phyloP scores from a whole-genome alignment of 2,329 filamentous ascomycete genomes.

The Hymenoscyphus fructigenus region DNA sequence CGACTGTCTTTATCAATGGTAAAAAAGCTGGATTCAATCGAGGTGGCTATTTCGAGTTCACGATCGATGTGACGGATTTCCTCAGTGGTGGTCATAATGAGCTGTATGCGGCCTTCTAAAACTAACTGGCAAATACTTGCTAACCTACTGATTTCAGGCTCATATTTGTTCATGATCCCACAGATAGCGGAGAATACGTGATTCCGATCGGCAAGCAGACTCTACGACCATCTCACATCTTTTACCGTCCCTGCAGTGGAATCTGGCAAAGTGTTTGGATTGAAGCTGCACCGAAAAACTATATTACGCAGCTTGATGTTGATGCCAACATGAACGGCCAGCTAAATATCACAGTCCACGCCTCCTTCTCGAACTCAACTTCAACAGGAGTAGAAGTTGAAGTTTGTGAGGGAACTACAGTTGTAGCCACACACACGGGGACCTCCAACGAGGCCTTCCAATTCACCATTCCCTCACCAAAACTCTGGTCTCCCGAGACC shows the following conservation, averaged over 20 bases:
- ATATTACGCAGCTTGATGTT: slow-evolving; percentile 46
- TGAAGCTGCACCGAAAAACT: slow-evolving; percentile 56
- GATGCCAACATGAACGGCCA: slow-evolving; percentile 55
- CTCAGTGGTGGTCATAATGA: slow-evolving; percentile 47
- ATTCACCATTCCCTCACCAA: slow-evolving; percentile 53
- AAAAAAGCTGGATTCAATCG: slow-evolving; percentile 50
- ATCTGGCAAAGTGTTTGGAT: slow-evolving; percentile 77
- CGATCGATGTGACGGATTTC: slow-evolving; percentile 54
- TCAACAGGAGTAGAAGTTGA: slow-evolving; percentile 27
- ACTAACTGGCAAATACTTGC: background rate
- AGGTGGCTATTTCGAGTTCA: slow-evolving; percentile 63
- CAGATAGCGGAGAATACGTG: slow-evolving; percentile 53
- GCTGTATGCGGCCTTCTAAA: slow-evolving; percentile 33
- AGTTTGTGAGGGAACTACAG: slow-evolving; percentile 11
- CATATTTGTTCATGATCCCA: slow-evolving; percentile 68
- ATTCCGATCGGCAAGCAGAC: slow-evolving; percentile 69
- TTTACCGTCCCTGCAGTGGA: slow-evolving; percentile 70
- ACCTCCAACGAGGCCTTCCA: slow-evolving; percentile 51
- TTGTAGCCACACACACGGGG: slow-evolving; percentile 41
- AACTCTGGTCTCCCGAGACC: slow-evolving; percentile 64
- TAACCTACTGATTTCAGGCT: slow-evolving; percentile 41
- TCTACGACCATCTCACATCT: slow-evolving; percentile 51
- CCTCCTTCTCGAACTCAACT: slow-evolving; percentile 36
- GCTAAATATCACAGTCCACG: slow-evolving; percentile 55
- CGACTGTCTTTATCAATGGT: slow-evolving; percentile 58